phyloP scores from a whole-genome alignment of 306 rosid species.

The Leucaena leucocephala region DNA sequence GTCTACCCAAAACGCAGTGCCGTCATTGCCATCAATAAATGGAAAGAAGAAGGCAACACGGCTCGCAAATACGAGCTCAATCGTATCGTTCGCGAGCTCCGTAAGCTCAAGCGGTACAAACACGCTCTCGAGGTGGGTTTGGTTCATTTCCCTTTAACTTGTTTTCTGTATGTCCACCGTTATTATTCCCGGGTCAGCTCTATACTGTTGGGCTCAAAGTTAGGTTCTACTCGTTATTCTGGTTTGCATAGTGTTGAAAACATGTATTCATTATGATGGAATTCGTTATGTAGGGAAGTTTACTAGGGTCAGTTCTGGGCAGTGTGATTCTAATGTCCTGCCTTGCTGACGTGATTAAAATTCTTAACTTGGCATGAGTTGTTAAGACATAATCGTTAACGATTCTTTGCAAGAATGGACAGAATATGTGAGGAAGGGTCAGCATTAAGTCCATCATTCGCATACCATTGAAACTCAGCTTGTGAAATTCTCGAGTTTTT shows the following conservation, averaged over 20 bases:
- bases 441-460: not conserved
- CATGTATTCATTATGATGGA: not conserved
- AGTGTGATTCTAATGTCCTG: not conserved
- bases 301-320: not conserved
- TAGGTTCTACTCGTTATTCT: not conserved
- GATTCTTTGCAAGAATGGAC: not conserved
- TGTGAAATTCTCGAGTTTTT: not conserved
- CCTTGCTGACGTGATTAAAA: not conserved
- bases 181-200: not conserved
- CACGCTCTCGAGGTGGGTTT: conserved; percentile 89
- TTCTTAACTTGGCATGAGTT: conserved; percentile 2
- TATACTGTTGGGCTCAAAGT: not conserved
- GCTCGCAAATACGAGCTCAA: conserved; percentile 84
- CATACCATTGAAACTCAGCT: not conserved
- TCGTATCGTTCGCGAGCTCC: conserved; percentile 88
- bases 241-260: not conserved
- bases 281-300: not conserved
- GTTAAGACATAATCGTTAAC: not conserved
- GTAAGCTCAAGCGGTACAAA: conserved; percentile 74
- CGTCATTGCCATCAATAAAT: conserved; percentile 66
- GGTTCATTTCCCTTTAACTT: not conserved
- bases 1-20: conserved; percentile 83
- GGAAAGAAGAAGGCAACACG: conserved; percentile 82
- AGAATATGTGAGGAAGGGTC: not conserved
- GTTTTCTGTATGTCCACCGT: not conserved